These are phyloP conservation scores for Chenopodium quinoa DNA, from an alignment of 148 eudicot genomes.

Conservation along the genomic window DNA sequence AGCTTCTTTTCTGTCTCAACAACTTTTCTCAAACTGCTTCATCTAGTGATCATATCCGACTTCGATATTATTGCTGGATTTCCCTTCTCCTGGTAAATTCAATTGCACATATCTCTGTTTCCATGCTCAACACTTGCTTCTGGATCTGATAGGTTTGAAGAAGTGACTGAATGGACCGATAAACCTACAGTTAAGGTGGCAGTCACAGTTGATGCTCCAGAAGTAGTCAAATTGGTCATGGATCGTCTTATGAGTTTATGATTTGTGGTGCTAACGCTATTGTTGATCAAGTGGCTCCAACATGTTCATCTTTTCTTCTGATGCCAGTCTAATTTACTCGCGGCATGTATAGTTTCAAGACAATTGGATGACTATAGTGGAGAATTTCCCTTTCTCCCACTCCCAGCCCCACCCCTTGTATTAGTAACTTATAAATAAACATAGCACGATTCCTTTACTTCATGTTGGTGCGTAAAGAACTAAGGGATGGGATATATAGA, in stretches of 20 bases:
- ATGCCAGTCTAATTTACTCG: background rate
- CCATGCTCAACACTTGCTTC: background rate
- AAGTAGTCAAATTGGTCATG: conserved; percentile 70
- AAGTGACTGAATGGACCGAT: conserved; percentile 77
- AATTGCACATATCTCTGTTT: background rate
- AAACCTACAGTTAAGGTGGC: conserved; percentile 92
- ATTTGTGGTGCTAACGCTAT: background rate
- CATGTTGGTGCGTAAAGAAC: background rate
- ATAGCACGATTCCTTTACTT: background rate
- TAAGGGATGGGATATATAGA: background rate
- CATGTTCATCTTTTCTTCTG: background rate
- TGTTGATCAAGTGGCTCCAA: background rate
- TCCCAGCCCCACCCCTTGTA: background rate
- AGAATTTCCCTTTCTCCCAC: background rate
- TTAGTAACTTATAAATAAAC: background rate
- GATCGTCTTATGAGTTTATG: conserved; percentile 68
- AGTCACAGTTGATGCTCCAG: conserved; percentile 86
- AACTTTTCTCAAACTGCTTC: background rate
- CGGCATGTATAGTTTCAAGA: background rate
- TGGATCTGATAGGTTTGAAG: conserved; percentile 50
- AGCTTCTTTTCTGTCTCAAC: background rate
- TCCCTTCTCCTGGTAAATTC: background rate
- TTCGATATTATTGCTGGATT: no score
- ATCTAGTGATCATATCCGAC: no score
- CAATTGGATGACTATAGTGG: background rate